A percentile compares a stretch with the other conserved stretches of the same genome.
Conservation (phyloP, 2,329 filamentous ascomycete species). For the Epichloe scottii region DNA sequence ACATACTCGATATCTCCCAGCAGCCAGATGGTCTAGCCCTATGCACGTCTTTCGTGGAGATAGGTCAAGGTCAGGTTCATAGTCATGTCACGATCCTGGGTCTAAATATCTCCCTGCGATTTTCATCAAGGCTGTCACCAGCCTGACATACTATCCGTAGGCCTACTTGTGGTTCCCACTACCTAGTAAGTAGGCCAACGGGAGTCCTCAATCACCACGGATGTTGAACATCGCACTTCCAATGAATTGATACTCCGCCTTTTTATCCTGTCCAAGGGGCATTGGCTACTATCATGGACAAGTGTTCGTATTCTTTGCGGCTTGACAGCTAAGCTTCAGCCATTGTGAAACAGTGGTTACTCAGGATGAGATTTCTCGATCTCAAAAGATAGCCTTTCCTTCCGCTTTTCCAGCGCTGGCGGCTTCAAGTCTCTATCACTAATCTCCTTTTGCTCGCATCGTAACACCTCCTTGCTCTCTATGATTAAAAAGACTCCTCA, state of each 20-base stretch:
- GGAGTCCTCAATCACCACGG: not conserved
- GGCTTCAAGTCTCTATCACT: not conserved
- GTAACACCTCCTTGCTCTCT: not conserved
- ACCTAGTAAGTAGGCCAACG: not conserved
- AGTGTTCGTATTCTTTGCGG: not conserved
- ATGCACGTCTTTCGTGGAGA: too few relatives aligned
- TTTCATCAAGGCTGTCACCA: too few relatives aligned
- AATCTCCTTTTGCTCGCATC: not conserved
- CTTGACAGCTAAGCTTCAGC: not conserved
- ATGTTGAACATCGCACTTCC: not conserved
- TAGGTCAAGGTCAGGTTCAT: too few relatives aligned
- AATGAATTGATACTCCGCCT: not conserved
- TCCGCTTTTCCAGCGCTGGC: not conserved
- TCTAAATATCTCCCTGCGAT: too few relatives aligned
- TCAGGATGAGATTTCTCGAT: not conserved
- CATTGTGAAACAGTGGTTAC: not conserved
- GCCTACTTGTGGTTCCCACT: too few relatives aligned
- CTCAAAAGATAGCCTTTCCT: not conserved
- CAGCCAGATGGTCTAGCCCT: too few relatives aligned
- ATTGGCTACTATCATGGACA: not conserved
- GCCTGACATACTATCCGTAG: too few relatives aligned
- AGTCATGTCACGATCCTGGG: too few relatives aligned
- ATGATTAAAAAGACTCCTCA: constrained; percentile 26
- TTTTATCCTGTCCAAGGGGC: not conserved
- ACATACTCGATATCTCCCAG: too few relatives aligned